These are phyloP conservation scores for Meripilus lineatus DNA, from an alignment of 1,284 basidiomycete genomes.

Conservation along the genomic window DNA sequence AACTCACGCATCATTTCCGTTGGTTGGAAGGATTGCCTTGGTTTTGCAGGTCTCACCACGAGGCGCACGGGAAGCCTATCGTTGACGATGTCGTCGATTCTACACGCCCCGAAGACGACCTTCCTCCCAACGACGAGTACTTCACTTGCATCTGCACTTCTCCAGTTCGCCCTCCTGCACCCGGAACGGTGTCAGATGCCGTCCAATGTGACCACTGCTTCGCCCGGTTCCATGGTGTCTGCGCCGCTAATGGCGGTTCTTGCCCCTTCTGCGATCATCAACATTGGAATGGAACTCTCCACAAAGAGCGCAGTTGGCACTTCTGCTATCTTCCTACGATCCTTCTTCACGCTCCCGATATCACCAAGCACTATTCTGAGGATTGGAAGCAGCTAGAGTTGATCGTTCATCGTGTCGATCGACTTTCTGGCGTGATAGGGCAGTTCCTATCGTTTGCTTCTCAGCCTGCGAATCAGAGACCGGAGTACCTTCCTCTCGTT, in stretches of 20 bases:
- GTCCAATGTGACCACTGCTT: constrained; percentile 85
- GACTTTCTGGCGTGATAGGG: constrained; percentile 65
- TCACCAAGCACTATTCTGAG: constrained; percentile 70
- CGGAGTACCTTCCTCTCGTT: constrained; percentile 71
- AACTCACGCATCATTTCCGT: constrained; percentile 57
- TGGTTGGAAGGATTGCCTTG: constrained; percentile 75
- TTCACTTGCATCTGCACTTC: constrained; percentile 76
- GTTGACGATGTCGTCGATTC: constrained; percentile 68
- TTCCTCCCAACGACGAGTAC: constrained; percentile 71
- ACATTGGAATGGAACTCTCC: constrained; percentile 80
- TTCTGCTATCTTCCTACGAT: constrained; percentile 72
- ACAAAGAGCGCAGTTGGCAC: constrained; percentile 75
- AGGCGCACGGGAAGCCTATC: constrained; percentile 54
- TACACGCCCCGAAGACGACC: constrained; percentile 69
- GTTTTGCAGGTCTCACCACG: constrained; percentile 62
- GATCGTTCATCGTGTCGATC: constrained; percentile 71
- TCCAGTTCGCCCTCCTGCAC: constrained; percentile 70
- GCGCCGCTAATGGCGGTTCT: constrained; percentile 79
- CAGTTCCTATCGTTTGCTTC: constrained; percentile 72
- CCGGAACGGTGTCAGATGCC: constrained; percentile 69
- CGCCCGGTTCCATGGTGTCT: constrained; percentile 77
- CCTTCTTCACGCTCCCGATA: constrained; percentile 62
- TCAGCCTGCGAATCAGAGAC: constrained; percentile 59
- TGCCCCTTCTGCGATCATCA: constrained; percentile 86
- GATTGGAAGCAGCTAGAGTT: constrained; percentile 73